phyloP scores from a whole-genome alignment of 257 asterid species.

The Cruciata laevipes region DNA sequence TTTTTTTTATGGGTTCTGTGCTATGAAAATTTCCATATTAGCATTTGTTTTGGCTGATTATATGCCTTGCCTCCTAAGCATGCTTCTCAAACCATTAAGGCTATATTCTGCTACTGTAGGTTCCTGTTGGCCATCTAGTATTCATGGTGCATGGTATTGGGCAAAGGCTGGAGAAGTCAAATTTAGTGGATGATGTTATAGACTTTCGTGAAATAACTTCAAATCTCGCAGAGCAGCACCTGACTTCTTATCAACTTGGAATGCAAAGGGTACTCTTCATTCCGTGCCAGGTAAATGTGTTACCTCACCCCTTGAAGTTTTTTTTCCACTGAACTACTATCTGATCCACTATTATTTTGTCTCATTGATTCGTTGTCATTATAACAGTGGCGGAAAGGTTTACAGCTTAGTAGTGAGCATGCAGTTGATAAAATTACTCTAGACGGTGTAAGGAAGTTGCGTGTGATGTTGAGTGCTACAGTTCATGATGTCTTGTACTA shows the following conservation, averaged over 20 bases:
- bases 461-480: conserved; percentile 88
- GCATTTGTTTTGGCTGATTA: neutral
- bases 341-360: neutral
- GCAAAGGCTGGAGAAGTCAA: conserved; percentile 94
- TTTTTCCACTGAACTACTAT: neutral
- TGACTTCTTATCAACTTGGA: conserved; percentile 79
- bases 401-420: conserved; percentile 84
- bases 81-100: neutral
- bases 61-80: neutral
- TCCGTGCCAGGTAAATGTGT: conserved; percentile 74
- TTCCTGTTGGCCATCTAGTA: conserved; percentile 88
- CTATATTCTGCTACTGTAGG: conserved; percentile 40
- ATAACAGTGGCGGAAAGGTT: conserved; percentile 91
- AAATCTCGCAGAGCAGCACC: conserved; percentile 73
- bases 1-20: neutral
- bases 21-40: neutral
- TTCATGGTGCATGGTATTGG: conserved; percentile 99
- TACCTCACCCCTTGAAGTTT: neutral
- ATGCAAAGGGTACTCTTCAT: conserved; percentile 85
- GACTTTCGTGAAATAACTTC: conserved; percentile 68
- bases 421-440: conserved; percentile 83
- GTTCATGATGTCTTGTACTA: conserved; percentile 96
- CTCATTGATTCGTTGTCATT: neutral
- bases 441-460: conserved; percentile 93
- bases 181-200: conserved; percentile 94